Conservation (phyloP, 495 filamentous ascomycete genomes). For the Chaetomidium leptoderma region DNA sequence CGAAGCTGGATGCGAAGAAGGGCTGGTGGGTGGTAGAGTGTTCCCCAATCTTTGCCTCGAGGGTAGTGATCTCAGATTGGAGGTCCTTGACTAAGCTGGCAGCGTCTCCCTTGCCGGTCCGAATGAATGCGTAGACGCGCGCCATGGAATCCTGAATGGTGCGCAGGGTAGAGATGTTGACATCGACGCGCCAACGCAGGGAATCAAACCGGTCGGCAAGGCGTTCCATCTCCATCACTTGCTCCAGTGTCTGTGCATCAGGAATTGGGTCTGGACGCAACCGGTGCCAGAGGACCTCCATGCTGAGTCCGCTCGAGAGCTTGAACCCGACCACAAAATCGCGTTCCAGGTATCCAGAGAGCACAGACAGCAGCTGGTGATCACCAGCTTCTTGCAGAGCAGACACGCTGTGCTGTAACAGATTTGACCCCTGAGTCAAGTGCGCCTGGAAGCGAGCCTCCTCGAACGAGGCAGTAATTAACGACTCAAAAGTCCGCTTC, state of each 20-base stretch:
- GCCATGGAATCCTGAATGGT: conserved; percentile 50
- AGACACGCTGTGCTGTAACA: conserved; percentile 27
- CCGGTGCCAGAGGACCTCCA: conserved; percentile 76
- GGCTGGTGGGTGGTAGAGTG: conserved; percentile 41
- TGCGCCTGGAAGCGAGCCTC: conserved; percentile 54
- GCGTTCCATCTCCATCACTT: conserved; percentile 57
- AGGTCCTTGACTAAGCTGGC: conserved; percentile 48
- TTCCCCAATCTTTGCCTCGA: conserved; percentile 46
- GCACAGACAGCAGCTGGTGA: conserved; percentile 28
- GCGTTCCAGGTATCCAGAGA: conserved; percentile 34
- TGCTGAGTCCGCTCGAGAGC: conserved; percentile 69
- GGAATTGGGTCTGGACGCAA: conserved; percentile 57
- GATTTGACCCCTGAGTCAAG: conserved; percentile 36
- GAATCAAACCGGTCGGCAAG: conserved; percentile 73
- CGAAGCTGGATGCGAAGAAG: conserved; percentile 60
- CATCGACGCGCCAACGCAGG: conserved; percentile 49
- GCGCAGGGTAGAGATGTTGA: conserved; percentile 41
- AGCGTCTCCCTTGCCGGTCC: conserved; percentile 42
- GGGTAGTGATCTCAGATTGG: conserved; percentile 52
- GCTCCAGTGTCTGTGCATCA: conserved; percentile 45
- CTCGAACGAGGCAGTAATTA: conserved; percentile 41
- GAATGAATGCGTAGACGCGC: conserved; percentile 46
- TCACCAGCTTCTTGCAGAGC: conserved; percentile 20
- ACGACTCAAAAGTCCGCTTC: conserved; percentile 52
- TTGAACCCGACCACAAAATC: conserved; percentile 51